A percentile compares a stretch with the other conserved stretches of the same genome.
Evolutionary conservation across 805 yeast species (phyloP).

Genomic region (Sporopachydermia quercuum): DNA sequence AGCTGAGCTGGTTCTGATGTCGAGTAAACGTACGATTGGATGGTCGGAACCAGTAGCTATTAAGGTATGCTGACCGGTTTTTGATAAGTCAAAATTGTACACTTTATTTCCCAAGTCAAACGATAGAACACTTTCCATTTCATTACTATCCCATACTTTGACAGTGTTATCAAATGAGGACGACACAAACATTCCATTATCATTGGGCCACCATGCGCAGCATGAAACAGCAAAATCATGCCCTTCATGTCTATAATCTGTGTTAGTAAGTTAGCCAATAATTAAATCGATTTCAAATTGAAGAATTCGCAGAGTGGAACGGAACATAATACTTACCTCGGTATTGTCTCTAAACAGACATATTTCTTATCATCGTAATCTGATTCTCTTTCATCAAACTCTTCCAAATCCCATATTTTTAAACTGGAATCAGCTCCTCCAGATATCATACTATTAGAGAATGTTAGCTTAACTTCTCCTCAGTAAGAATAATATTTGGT

Average conservation of each 20-base stretch:
- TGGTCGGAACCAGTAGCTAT: slow-evolving; percentile 63
- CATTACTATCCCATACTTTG: slow-evolving; percentile 68
- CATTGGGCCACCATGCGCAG: slow-evolving; percentile 79
- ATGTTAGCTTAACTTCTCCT: not conserved
- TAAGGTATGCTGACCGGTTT: slow-evolving; percentile 29
- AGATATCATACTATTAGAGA: slow-evolving; percentile 30
- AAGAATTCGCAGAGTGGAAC: no score
- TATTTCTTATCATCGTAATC: slow-evolving; percentile 3
- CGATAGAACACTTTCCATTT: slow-evolving; percentile 48
- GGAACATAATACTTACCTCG: slow-evolving; percentile 5
- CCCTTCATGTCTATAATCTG: slow-evolving; percentile 18
- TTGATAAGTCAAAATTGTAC: slow-evolving; percentile 50
- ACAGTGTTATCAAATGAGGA: slow-evolving; percentile 69
- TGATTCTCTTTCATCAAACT: slow-evolving; percentile 10
- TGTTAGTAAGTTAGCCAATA: no score
- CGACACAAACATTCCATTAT: slow-evolving; percentile 72
- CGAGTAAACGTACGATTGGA: slow-evolving; percentile 53
- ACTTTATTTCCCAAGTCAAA: slow-evolving; percentile 50
- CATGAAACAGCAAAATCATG: slow-evolving; percentile 66
- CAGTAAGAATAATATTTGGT: no score
- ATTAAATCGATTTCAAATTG: no score
- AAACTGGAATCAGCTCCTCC: slow-evolving; percentile 64
- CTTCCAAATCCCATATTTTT: slow-evolving; percentile 47
- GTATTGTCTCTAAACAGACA: not conserved
- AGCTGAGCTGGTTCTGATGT: slow-evolving; percentile 56